Base-by-base conservation (phyloP, 345 rosid genomes). In the Lepidium africanum region DNA sequence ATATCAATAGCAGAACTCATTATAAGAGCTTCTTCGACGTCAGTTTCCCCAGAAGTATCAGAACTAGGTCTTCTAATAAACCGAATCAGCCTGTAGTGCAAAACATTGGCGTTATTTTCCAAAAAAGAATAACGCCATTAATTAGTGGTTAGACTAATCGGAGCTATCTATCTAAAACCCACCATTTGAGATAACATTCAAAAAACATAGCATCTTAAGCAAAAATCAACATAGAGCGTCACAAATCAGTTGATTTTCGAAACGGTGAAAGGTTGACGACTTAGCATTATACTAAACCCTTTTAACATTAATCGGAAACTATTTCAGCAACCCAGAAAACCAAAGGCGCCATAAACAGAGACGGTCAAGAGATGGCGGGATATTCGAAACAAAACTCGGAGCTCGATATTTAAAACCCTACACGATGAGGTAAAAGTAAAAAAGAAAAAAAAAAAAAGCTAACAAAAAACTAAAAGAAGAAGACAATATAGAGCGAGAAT, bases 1-100 rank as follows among this genome's bases (percentile, higher is more conserved):
- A 75, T 67, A 3, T 68, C 74, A 38, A 75, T 75, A 75, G 70
- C 74, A 40, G 64, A 33, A 10, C 32, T 69, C 78, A 75, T 68
- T 38, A 55, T 2, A 23, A 17, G 38, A 39, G 27, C 73, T 52
- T 25, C 56, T 59, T 41, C 53, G 17, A 4, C 42, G 47, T 46
- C 52, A 37, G 17, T 55, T 42, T 36, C 45, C 11, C 2, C 60
- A 58, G 69, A 63, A 45, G 75, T 53, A 21, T 43, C 58, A 72
- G 56, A 12, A 58, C 1, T 60, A 19, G 43, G 25, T 47, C 43
- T 38, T 67, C n/a, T 67, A 17, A 74, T 42, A 53, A 67, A 67
- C 0, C 63, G 73, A 52, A 61, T 5, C 32, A 74, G 51, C 69
- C 73, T 67, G 73, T 38, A 1, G 14, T 53, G 37, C 8, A 60